Percentiles rank a stretch among this genome's conserved stretches.
phyloP scores from a whole-genome alignment of 148 eudicot species.

The Camellia granthamiana region DNA sequence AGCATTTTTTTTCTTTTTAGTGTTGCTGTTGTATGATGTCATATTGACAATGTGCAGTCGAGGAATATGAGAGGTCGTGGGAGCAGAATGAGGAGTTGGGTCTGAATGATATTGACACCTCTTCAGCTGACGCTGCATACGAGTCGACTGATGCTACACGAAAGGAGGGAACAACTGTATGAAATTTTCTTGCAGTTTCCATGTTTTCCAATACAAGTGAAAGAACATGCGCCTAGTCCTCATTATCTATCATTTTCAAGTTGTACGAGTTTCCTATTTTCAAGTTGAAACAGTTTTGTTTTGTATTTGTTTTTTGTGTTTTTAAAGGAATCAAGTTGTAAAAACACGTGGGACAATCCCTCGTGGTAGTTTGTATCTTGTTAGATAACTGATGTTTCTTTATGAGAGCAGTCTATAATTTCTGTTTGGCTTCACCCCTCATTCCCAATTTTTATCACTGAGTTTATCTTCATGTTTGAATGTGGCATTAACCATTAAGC shows the following conservation, averaged over 20 bases:
- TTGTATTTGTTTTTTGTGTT: too few relatives aligned
- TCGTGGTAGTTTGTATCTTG: neutral
- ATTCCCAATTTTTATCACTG: too few relatives aligned
- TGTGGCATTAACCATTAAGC: too few relatives aligned
- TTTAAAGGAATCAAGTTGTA: too few relatives aligned
- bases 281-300: neutral
- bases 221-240: neutral
- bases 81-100: constrained; percentile 98
- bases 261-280: neutral
- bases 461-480: too few relatives aligned
- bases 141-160: constrained; percentile 8
- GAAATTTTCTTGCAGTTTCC: neutral
- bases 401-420: too few relatives aligned
- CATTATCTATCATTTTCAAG: too few relatives aligned
- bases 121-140: constrained; percentile 86
- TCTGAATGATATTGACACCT: constrained; percentile 90
- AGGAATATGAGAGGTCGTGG: constrained; percentile 90
- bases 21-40: constrained; percentile 1
- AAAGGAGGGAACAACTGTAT: neutral
- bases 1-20: neutral
- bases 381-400: neutral
- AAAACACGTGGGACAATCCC: too few relatives aligned
- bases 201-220: neutral
- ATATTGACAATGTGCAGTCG: constrained; percentile 39
- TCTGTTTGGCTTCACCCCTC: too few relatives aligned